Base-by-base conservation (phyloP, 1,284 basidiomycete species). In the Rhizopogon hawkerae region DNA sequence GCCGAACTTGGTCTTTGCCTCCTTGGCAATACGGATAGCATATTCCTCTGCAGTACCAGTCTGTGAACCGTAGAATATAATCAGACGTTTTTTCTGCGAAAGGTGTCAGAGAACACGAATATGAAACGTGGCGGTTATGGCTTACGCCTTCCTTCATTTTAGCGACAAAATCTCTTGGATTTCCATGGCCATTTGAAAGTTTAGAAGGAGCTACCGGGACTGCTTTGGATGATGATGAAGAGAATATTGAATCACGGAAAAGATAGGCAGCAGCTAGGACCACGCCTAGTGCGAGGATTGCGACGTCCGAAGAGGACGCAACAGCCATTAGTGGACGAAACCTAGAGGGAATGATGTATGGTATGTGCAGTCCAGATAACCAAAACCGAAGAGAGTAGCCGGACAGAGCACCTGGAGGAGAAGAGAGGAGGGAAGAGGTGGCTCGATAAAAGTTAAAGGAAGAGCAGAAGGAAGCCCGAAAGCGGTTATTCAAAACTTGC, bases 11-110 rank as follows among this genome's bases (percentile, higher is more conserved):
- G 88, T 79, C 71, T 97, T 97, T 42, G 90, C 91, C 65, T 97
- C 91, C 70, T 93, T 94, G 16, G 92, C 92, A 7, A 94, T 76
- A 67, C 91, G 86, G 60, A 94, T 91, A 41, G 91, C 89, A 62
- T 94, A 96, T 66, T 97, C 93, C 67, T 96, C 93, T 1, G 93
- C 93, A 9, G 93, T 97, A 56, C 93, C 93, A 0, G 93, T 97
- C 66, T 97, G 93, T 14, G 93, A 95, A 50, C 93, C 93, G 63
- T 94, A 96, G 67, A 97, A 95, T 62, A 96, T 94, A 60, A 89
- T 88, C 24, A 93, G 76, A 55, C 92, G 90, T 70, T 96, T 97
- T 79, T 91, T 92, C 91, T 94, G 62, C 18, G 43, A 54, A 47
- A 38, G 14, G 44, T 16, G 56, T 49, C 14, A 47, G 52, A 36